Evolutionary conservation across 768 basidiomycete species (phyloP).

Genomic region (Lentinula detonsa): DNA sequence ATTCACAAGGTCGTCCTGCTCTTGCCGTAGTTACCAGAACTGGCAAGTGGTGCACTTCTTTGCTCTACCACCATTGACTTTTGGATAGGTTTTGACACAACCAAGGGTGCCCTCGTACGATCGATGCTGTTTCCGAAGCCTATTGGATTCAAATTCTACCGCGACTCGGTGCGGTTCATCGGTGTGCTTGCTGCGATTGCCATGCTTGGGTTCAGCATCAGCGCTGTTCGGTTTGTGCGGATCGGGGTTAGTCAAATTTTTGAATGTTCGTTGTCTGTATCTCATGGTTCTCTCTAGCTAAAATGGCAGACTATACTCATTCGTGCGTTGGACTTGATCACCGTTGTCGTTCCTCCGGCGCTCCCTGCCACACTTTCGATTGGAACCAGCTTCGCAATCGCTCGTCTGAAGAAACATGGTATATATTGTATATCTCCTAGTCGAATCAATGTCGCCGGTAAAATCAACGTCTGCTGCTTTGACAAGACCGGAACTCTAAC

Average conservation of each 20-base stretch:
- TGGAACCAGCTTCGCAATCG: conserved; percentile 92
- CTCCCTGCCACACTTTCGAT: conserved; percentile 96
- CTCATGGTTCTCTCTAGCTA: conserved; percentile 40
- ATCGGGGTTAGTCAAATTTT: conserved; percentile 60
- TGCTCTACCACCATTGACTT: background rate
- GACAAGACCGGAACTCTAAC: conserved; percentile 99
- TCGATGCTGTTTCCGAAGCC: conserved; percentile 99
- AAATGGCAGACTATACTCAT: conserved; percentile 86
- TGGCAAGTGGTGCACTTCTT: conserved; percentile 36
- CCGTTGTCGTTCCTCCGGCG: conserved; percentile 96
- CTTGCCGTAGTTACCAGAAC: conserved; percentile 83
- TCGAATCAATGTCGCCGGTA: conserved; percentile 91
- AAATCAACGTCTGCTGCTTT: conserved; percentile 96
- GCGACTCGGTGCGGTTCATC: conserved; percentile 88
- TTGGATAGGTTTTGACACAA: conserved; percentile 84
- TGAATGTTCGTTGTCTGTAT: background rate
- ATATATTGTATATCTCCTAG: conserved; percentile 97
- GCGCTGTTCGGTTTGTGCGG: conserved; percentile 85
- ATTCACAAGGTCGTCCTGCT: conserved; percentile 51
- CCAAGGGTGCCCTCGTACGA: conserved; percentile 90
- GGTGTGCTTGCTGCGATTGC: conserved; percentile 89
- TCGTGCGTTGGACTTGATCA: conserved; percentile 91
- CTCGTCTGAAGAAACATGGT: conserved; percentile 76
- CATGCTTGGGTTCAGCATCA: conserved; percentile 83
- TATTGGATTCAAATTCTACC: conserved; percentile 98